A percentile compares a stretch with the other conserved stretches of the same genome.
Evolutionary conservation across 176 grass and related monocot genomes (phyloP).

Genomic region (Poa pratensis): DNA sequence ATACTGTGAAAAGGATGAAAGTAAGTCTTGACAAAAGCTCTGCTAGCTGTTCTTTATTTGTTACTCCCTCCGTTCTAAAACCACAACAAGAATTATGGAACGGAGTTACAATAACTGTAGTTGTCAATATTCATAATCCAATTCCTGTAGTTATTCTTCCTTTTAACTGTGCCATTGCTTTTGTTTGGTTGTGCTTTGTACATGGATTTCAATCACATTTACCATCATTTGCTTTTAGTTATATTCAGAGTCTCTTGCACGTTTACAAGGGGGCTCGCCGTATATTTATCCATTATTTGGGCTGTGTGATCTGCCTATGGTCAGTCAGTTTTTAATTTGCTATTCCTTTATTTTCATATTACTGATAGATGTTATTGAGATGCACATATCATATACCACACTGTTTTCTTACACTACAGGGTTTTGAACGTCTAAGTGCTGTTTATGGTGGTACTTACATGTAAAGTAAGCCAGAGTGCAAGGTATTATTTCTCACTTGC

Average conservation of each 20-base stretch:
- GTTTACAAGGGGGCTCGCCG: constrained; percentile 89
- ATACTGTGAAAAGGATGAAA: constrained; percentile 97
- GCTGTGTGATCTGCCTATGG: constrained; percentile 86
- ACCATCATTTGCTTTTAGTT: constrained; percentile 52
- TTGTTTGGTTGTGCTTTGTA: constrained; percentile 30
- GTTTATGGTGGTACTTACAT: constrained; percentile 99
- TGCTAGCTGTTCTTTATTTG: constrained; percentile 21
- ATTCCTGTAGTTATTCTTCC: constrained; percentile 14
- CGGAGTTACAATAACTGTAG: background rate
- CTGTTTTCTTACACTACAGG: constrained; percentile 49
- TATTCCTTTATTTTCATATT: constrained; percentile 20
- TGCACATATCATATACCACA: constrained; percentile 18
- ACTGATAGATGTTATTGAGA: constrained; percentile 24
- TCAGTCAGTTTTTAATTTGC: constrained; percentile 47
- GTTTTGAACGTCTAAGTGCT: constrained; percentile 93
- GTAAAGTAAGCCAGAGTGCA: constrained; percentile 95
- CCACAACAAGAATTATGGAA: too few relatives aligned
- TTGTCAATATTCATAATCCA: constrained; percentile 22
- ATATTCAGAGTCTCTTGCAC: constrained; percentile 79
- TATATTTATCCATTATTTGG: constrained; percentile 96
- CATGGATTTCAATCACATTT: constrained; percentile 25
- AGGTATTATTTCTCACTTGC: constrained; percentile 54
- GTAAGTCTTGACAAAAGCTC: constrained; percentile 52
- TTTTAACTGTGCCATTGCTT: background rate
- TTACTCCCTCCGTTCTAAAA: background rate